Base-by-base conservation (phyloP, 257 asterid genomes). In the Asclepias syriaca region DNA sequence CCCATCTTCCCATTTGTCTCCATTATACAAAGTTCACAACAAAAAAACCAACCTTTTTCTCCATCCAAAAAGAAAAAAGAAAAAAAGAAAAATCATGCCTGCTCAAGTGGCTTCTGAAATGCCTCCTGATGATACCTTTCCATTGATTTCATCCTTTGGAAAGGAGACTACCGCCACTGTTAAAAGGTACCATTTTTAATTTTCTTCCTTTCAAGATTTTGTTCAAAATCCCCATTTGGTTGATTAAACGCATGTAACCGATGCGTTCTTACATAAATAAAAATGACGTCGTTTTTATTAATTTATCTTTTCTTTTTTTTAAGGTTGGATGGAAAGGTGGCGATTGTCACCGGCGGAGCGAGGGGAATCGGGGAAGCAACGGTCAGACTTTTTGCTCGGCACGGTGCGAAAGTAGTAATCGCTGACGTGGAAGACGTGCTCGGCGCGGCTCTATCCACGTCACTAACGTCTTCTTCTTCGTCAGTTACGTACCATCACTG, bases 331-430 rank as follows among this genome's bases (percentile, higher is more conserved):
- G 96, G 96, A 8, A 92, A 88, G 60, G 76, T 92, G 0, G 92
- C 94, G 0, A 82, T 92, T 1, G 82, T 92, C 18, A 92, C 98
- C 0, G 98, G 96, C 45, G 98, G 98, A 7, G 96, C 96, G 0
- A 71, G 91, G 46, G 98, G 97, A 22, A 92, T 92, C 1, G 97
- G 98, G 15, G 96, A 89, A 84, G 96, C 93, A 8, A 85, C 96
- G 0, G 96, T 87, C 0, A 72, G 87, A 24, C 88, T 88, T 27
- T 89, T 88, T 70, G 96, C 87, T 0, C 54, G 65, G 46, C 96
- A 92, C 15, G 96, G 98, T 18, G 94, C 94, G 11, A 78, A 63
- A 54, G 96, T 92, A 3, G 81, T 92, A 0, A 82, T 90, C 39
- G 96, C 90, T 0, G 98, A 90, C 64, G 80, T 92, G 18, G 87